These are phyloP conservation scores for Aureobasidium sp. DNA, from an alignment of 2,329 filamentous ascomycete genomes.

Conservation along the genomic window DNA sequence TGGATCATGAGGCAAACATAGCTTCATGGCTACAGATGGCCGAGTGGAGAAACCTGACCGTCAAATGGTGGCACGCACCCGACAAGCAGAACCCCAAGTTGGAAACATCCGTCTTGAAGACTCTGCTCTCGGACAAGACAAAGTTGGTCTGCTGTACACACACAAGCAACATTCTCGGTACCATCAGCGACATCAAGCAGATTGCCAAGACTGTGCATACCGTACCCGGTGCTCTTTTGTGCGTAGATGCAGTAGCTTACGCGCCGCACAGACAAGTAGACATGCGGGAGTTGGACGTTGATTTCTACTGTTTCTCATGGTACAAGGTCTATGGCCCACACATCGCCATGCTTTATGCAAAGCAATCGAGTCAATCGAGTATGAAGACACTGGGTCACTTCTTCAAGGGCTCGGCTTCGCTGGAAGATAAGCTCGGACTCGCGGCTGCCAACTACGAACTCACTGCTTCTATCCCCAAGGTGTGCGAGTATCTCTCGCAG, in stretches of 20 bases:
- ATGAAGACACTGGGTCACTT: conserved; percentile 56
- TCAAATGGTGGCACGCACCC: conserved; percentile 59
- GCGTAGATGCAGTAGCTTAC: conserved; percentile 68
- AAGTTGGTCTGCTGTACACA: conserved; percentile 67
- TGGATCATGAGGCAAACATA: conserved; percentile 74
- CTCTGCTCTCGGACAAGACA: conserved; percentile 55
- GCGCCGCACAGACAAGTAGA: conserved; percentile 66
- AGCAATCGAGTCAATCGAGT: conserved; percentile 45
- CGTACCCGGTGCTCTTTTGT: conserved; percentile 51
- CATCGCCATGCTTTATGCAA: conserved; percentile 61
- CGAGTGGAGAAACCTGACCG: conserved; percentile 46
- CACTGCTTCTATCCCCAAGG: conserved; percentile 51
- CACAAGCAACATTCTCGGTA: conserved; percentile 64
- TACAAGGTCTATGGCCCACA: conserved; percentile 78
- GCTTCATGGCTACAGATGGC: conserved; percentile 66
- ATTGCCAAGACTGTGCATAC: conserved; percentile 48
- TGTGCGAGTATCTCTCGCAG: conserved; percentile 46
- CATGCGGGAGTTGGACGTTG: conserved; percentile 58
- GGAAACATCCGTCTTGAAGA: conserved; percentile 46
- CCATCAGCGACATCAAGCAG: conserved; percentile 54
- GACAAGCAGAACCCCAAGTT: conserved; percentile 50
- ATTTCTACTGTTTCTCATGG: conserved; percentile 74
- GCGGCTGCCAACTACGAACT: conserved; percentile 66
- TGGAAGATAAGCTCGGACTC: conserved; percentile 60
- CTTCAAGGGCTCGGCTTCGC: conserved; percentile 52